Evolutionary conservation across 192 early-diverging fungal species (phyloP).

Genomic region (Coemansia sp.): DNA sequence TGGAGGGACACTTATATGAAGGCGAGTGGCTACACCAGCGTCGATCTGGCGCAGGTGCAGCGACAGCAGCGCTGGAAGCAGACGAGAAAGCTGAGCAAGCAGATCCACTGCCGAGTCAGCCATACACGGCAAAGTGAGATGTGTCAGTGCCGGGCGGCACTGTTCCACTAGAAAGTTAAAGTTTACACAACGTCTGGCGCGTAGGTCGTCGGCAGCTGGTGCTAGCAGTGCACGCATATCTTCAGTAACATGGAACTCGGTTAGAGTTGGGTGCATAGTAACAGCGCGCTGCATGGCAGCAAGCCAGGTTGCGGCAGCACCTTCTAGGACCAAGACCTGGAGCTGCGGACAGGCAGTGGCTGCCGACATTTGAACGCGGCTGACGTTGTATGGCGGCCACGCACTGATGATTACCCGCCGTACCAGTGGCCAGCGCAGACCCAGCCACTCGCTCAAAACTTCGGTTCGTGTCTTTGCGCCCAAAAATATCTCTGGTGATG

Average conservation of each 20-base stretch:
- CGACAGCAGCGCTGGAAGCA: conserved; percentile 24
- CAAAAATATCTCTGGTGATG: neutral
- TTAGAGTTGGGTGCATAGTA: conserved; percentile 19
- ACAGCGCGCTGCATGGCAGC: conserved; percentile 31
- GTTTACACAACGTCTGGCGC: conserved; percentile 8
- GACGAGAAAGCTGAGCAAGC: conserved; percentile 19
- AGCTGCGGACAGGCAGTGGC: conserved; percentile 22
- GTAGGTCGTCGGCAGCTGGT: conserved; percentile 26
- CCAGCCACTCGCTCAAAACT: conserved; percentile 40
- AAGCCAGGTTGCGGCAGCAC: conserved; percentile 37
- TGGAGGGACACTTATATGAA: conserved; percentile 28
- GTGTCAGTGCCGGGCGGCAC: conserved; percentile 23
- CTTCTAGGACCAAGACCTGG: conserved; percentile 29
- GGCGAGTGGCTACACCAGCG: conserved; percentile 18
- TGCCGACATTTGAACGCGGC: conserved; percentile 26
- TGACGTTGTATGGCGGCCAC: conserved; percentile 50
- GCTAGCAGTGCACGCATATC: conserved; percentile 40
- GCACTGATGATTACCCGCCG: conserved; percentile 31
- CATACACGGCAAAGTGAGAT: conserved; percentile 40
- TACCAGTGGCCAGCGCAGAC: conserved; percentile 21
- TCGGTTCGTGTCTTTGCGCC: conserved; percentile 40
- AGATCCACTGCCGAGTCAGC: conserved; percentile 32
- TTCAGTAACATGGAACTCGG: conserved; percentile 39
- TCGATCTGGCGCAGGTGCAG: conserved; percentile 43
- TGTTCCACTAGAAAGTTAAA: conserved; percentile 14